Evolutionary conservation across 106 monocot species (phyloP), one percentile per base, ranked within the genome.

Genomic region (Dioscorea alata): DNA sequence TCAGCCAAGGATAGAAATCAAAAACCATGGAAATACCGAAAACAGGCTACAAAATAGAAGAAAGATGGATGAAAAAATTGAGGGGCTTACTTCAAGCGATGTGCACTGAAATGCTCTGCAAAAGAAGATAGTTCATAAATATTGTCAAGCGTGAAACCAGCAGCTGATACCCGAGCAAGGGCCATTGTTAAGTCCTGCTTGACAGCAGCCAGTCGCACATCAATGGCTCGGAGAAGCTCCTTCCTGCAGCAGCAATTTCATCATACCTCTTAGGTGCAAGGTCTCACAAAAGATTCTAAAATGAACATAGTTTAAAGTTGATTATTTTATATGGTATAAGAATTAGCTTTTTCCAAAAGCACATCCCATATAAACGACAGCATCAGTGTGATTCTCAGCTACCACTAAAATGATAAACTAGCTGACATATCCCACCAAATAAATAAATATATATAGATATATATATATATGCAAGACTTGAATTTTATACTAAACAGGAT

Each of bases 211-310:
- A 99, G 73, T 21, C 97, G 84, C 49, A 90, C 75, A 80, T 99
- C 92, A 70, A 99, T 99, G 23, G 97, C 97, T 60, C 75, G 89
- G 25, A 90, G 75, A 75, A 99, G 87, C 70, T 93, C 97, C 75
- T 87, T 99, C 82, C 97, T 99, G 90, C 33, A 74, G 22, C 54
- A 54, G 54, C 13, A 14, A 1, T 54, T 54, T 54, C 54, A 54
- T 54, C 54, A 54, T 19, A 54, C 5, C 12, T 54, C 18, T 54
- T 16, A 54, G 15, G 18, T 18, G 54, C 54, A 13, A 54, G 54
- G 19, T 4, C 23, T 25, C 12, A 13, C 18, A 60, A 60, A 60
- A 22, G 6, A 60, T 60, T 60, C 20, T 60, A 25, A 60, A 12
- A 60, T 23, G 8, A 23, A 13, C 4, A 4, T 13, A 60, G 4